Conservation (phyloP, 495 filamentous ascomycete genomes). For the Xylaria sp. region DNA sequence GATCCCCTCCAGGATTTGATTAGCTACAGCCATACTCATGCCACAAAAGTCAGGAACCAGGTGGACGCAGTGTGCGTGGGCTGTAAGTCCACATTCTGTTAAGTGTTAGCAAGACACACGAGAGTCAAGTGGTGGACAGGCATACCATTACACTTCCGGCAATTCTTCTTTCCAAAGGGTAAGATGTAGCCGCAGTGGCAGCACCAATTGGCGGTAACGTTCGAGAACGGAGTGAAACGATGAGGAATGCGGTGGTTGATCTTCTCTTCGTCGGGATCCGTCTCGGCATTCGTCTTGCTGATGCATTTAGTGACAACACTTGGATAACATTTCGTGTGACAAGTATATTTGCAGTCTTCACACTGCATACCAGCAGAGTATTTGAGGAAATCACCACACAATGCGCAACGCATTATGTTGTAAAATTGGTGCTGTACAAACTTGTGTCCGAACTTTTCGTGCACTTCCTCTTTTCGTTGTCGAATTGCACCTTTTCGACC, state of each 20-base stretch:
- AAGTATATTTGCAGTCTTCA: conserved; percentile 99
- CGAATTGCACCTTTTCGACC: conserved; percentile 95
- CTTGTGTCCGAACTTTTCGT: conserved; percentile 99
- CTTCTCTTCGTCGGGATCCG: conserved; percentile 97
- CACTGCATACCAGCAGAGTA: conserved; percentile 99
- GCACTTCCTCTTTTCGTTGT: conserved; percentile 94
- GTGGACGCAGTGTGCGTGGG: conserved; percentile 89
- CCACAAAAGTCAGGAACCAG: conserved; percentile 99
- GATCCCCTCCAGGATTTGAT: conserved; percentile 82
- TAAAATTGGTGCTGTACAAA: conserved; percentile 98
- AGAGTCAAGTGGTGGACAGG: conserved; percentile 21
- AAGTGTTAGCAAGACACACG: conserved; percentile 34
- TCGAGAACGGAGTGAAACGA: conserved; percentile 91
- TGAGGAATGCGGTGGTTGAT: conserved; percentile 99
- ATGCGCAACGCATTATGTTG: conserved; percentile 99
- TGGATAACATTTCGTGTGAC: conserved; percentile 93
- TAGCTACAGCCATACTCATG: conserved; percentile 98
- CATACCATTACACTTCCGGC: conserved; percentile 86
- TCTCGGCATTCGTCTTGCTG: conserved; percentile 97
- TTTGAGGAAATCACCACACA: conserved; percentile 98
- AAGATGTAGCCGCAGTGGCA: conserved; percentile 98
- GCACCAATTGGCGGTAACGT: conserved; percentile 98
- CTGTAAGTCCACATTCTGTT: conserved; percentile 89
- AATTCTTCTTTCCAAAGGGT: conserved; percentile 94
- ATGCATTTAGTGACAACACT: conserved; percentile 99